Percentiles rank a stretch among this genome's conserved stretches.
Evolutionary conservation across 2,329 filamentous ascomycete genomes (phyloP).

Genomic region (Cryphonectria japonica): DNA sequence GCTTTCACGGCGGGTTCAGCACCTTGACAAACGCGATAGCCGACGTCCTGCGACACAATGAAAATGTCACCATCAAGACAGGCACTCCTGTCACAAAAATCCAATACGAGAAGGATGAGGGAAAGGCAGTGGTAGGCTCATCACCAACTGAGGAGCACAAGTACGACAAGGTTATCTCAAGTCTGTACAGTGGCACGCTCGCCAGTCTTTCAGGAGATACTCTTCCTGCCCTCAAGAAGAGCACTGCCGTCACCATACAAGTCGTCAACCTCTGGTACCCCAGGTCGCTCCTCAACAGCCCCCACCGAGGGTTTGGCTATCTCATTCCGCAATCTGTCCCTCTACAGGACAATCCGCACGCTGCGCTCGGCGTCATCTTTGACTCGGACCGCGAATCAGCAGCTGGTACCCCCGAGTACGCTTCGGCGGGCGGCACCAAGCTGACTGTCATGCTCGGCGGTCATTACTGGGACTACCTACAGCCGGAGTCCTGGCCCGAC

Average conservation of each 20-base stretch:
- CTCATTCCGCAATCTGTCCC: slow-evolving; percentile 73
- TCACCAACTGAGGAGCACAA: slow-evolving; percentile 29
- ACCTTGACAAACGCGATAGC: slow-evolving; percentile 61
- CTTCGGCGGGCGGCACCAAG: slow-evolving; percentile 66
- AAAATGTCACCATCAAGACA: slow-evolving; percentile 64
- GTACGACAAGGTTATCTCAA: slow-evolving; percentile 67
- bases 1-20: slow-evolving; percentile 64
- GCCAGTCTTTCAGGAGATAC: slow-evolving; percentile 40
- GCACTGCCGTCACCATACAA: slow-evolving; percentile 76
- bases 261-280: slow-evolving; percentile 89
- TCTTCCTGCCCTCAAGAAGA: slow-evolving; percentile 55
- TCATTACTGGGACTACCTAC: slow-evolving; percentile 76
- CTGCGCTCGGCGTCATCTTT: slow-evolving; percentile 82
- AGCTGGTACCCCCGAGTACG: slow-evolving; percentile 32
- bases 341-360: slow-evolving; percentile 39
- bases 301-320: slow-evolving; percentile 82
- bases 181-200: slow-evolving; percentile 57
- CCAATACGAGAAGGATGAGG: slow-evolving; percentile 40
- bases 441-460: slow-evolving; percentile 94
- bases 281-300: slow-evolving; percentile 61
- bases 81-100: slow-evolving; percentile 54
- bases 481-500: slow-evolving; percentile 56
- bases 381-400: slow-evolving; percentile 66
- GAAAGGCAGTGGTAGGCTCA: slow-evolving; percentile 48
- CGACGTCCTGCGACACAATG: slow-evolving; percentile 50